Evolutionary conservation across 2,329 filamentous ascomycete species (phyloP).

Genomic region (Harringtonia aguacate): DNA sequence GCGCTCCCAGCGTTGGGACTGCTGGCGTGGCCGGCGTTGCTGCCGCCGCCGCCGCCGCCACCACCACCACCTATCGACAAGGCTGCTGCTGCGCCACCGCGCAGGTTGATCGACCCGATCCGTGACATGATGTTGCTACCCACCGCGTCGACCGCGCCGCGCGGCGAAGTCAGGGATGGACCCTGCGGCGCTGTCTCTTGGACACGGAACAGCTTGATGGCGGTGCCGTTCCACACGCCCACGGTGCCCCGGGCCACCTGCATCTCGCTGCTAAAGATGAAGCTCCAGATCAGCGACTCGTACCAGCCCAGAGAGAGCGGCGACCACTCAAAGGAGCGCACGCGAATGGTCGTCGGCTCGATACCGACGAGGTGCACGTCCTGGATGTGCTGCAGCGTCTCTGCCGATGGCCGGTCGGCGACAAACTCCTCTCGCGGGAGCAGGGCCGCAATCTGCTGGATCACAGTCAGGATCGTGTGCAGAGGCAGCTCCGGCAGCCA

Average conservation of each 20-base stretch:
- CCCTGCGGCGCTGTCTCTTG: slow-evolving; percentile 74
- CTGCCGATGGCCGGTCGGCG: slow-evolving; percentile 12
- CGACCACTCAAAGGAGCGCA: slow-evolving; percentile 93
- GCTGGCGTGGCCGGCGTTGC: background rate
- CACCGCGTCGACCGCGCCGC: slow-evolving; percentile 86
- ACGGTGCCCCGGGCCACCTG: slow-evolving; percentile 75
- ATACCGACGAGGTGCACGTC: slow-evolving; percentile 57
- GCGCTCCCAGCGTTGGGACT: no score
- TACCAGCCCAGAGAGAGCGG: slow-evolving; percentile 89
- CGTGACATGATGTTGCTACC: slow-evolving; percentile 81
- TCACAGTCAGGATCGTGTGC: slow-evolving; percentile 72
- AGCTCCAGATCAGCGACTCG: slow-evolving; percentile 85
- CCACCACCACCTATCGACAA: background rate
- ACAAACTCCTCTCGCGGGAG: slow-evolving; percentile 40
- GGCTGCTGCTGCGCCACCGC: slow-evolving; percentile 27
- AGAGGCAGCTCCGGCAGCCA: slow-evolving; percentile 90
- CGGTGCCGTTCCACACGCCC: slow-evolving; percentile 88
- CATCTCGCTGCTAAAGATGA: slow-evolving; percentile 87
- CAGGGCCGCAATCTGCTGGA: slow-evolving; percentile 51
- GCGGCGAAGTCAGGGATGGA: slow-evolving; percentile 71
- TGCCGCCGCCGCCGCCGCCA: slow-evolving; percentile 16
- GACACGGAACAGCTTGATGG: slow-evolving; percentile 79
- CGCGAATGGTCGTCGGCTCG: slow-evolving; percentile 60
- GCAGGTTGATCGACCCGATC: slow-evolving; percentile 70
- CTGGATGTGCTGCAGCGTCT: slow-evolving; percentile 39